Percentiles rank a stretch among this genome's conserved stretches.
These are phyloP conservation scores for Blumeriella jaapii DNA, from an alignment of 2,329 filamentous ascomycete species.

Conservation along the genomic window DNA sequence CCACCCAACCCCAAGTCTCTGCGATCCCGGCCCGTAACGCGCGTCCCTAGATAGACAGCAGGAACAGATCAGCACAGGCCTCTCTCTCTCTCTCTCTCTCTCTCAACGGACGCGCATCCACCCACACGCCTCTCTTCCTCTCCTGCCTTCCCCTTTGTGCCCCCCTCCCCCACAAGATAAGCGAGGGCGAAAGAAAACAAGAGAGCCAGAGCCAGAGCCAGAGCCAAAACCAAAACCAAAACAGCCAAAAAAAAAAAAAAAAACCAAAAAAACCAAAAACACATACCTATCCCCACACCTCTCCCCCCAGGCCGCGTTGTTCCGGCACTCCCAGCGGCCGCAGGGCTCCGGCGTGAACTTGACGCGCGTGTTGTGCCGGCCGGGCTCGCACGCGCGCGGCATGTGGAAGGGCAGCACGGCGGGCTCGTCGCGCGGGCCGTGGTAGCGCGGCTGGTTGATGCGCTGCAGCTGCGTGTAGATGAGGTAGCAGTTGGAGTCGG, in stretches of 20 bases:
- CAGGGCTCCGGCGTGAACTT: conserved; percentile 18
- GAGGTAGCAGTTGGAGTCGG: conserved; percentile 23
- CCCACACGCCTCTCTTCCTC: no score
- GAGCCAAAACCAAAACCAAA: no score
- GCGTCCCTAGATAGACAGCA: conserved; percentile 19
- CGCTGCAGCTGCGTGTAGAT: conserved; percentile 25
- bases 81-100: no score
- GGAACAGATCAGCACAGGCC: no score
- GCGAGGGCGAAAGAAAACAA: no score
- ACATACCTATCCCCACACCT: no score
- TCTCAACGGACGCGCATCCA: no score
- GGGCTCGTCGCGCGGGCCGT: conserved; percentile 4
- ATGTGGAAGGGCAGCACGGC: conserved; percentile 24
- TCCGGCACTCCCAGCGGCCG: conserved; percentile 23
- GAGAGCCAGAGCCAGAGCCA: no score
- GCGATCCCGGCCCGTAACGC: conserved; percentile 21
- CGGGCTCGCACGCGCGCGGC: conserved; percentile 19
- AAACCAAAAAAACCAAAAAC: no score
- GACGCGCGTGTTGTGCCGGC: conserved; percentile 15
- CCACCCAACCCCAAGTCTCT: conserved; percentile 26
- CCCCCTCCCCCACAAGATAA: no score
- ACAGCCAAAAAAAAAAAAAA: no score
- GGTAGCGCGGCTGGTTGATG: conserved; percentile 23
- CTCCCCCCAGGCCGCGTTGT: conserved; percentile 18
- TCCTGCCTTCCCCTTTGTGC: no score